These are phyloP conservation scores for Pharnaceum exiguum DNA, from an alignment of 148 eudicot species.

Conservation along the genomic window DNA sequence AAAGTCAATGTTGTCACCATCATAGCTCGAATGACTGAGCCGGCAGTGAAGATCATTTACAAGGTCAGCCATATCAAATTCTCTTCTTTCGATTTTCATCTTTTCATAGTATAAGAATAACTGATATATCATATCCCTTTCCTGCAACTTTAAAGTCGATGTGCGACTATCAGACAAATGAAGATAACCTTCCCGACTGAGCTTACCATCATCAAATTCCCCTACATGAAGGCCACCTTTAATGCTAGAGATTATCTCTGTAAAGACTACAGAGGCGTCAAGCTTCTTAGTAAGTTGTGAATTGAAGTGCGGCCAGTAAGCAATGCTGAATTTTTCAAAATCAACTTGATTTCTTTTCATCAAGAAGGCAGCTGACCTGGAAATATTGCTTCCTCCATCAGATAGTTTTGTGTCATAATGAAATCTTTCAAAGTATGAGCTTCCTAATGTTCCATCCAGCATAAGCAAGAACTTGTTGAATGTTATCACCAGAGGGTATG, in stretches of 20 bases:
- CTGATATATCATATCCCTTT: slow-evolving; percentile 45
- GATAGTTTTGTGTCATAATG: slow-evolving; percentile 15
- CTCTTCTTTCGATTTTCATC: slow-evolving; percentile 45
- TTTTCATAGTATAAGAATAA: slow-evolving; percentile 63
- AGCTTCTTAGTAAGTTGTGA: slow-evolving; percentile 48
- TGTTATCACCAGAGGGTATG: slow-evolving; percentile 66
- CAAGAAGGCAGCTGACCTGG: slow-evolving; percentile 35
- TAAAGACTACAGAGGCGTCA: slow-evolving; percentile 65
- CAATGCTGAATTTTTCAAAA: slow-evolving; percentile 45
- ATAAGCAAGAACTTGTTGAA: slow-evolving; percentile 68
- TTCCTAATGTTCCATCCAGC: slow-evolving; percentile 68
- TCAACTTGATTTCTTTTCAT: slow-evolving; percentile 52
- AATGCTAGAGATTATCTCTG: slow-evolving; percentile 71
- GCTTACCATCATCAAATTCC: slow-evolving; percentile 28
- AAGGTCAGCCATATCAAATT: slow-evolving; percentile 70
- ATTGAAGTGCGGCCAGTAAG: slow-evolving; percentile 68
- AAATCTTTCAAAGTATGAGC: slow-evolving; percentile 57
- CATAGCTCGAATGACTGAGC: slow-evolving; percentile 28
- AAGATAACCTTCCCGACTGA: slow-evolving; percentile 40
- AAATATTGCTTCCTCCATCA: slow-evolving; percentile 16
- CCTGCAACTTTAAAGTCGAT: slow-evolving; percentile 36
- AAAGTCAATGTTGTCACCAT: slow-evolving; percentile 57
- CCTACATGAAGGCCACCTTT: slow-evolving; percentile 56
- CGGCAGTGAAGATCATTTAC: slow-evolving; percentile 70
- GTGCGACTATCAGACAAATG: slow-evolving; percentile 39